Conservation (phyloP, 169 alveolate species). For the Plasmodium berghei region DNA sequence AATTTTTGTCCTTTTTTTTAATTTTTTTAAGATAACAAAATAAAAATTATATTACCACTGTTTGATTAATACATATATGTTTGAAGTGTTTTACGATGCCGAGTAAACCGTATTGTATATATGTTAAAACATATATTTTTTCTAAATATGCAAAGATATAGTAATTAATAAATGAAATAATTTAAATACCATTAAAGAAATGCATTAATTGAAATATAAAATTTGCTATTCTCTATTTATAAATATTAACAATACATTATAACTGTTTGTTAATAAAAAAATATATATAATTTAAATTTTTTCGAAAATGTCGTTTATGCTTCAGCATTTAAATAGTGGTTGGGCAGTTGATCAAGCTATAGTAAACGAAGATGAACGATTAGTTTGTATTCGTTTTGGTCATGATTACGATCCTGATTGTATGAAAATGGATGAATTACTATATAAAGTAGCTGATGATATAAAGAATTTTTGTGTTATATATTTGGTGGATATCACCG, state of each 20-base stretch:
- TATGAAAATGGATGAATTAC: conserved; percentile 98
- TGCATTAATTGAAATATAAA: background rate
- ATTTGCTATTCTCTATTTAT: too few relatives aligned
- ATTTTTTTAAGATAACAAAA: too few relatives aligned
- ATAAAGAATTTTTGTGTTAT: conserved; percentile 97
- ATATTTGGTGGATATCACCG: conserved; percentile 97
- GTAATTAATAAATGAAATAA: too few relatives aligned
- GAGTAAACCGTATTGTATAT: too few relatives aligned
- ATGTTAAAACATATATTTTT: background rate
- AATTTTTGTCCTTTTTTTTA: too few relatives aligned
- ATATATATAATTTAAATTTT: background rate
- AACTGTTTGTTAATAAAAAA: background rate
- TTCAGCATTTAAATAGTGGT: conserved; percentile 98
- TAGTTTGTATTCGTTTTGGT: conserved; percentile 98
- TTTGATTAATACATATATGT: too few relatives aligned
- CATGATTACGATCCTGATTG: conserved; percentile 98
- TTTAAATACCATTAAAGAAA: too few relatives aligned
- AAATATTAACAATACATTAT: background rate
- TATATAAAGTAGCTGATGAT: conserved; percentile 96
- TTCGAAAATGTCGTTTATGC: conserved; percentile 96
- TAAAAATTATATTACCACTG: too few relatives aligned
- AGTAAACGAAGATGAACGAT: conserved; percentile 96
- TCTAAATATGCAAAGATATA: background rate
- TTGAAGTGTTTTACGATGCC: too few relatives aligned
- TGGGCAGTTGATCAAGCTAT: conserved; percentile 99